Conservation (phyloP, 2,329 filamentous ascomycete genomes). For the Teratosphaeria pseudoeucalypti region DNA sequence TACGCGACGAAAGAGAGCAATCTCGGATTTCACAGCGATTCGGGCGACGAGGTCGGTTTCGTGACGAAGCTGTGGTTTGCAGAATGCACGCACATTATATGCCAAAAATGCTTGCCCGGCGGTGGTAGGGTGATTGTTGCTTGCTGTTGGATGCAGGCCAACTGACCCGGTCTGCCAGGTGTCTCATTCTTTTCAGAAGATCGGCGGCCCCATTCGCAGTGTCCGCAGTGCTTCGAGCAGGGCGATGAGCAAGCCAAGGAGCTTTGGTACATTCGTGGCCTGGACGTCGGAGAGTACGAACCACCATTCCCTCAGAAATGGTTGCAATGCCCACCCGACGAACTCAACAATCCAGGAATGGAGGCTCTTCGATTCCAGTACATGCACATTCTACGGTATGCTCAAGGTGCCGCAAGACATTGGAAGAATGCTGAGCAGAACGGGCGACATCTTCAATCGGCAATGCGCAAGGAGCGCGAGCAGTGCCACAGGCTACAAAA, state of each 20-base stretch:
- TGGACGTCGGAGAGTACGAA: constrained; percentile 32
- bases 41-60: constrained; percentile 24
- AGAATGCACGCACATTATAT: constrained; percentile 40
- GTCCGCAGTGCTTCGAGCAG: constrained; percentile 34
- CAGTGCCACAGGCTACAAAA: constrained; percentile 12
- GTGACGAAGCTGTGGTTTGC: constrained; percentile 39
- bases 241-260: constrained; percentile 26
- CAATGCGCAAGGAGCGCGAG: constrained; percentile 17
- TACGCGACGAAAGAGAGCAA: constrained; percentile 31
- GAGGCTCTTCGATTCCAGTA: constrained; percentile 42
- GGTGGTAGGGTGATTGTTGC: constrained; percentile 31
- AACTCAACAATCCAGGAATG: constrained; percentile 29
- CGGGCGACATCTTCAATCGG: constrained; percentile 11
- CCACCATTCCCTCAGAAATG: constrained; percentile 32
- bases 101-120: constrained; percentile 37
- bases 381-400: constrained; percentile 25
- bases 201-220: constrained; percentile 32
- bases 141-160: background rate
- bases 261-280: constrained; percentile 37
- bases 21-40: constrained; percentile 17
- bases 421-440: constrained; percentile 16
- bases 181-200: constrained; percentile 36
- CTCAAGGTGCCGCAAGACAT: constrained; percentile 14
- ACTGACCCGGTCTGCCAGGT: constrained; percentile 21
- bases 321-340: constrained; percentile 36